Evolutionary conservation across 306 rosid genomes (phyloP), one percentile per base, ranked within the genome.

Genomic region (Morella rubra): DNA sequence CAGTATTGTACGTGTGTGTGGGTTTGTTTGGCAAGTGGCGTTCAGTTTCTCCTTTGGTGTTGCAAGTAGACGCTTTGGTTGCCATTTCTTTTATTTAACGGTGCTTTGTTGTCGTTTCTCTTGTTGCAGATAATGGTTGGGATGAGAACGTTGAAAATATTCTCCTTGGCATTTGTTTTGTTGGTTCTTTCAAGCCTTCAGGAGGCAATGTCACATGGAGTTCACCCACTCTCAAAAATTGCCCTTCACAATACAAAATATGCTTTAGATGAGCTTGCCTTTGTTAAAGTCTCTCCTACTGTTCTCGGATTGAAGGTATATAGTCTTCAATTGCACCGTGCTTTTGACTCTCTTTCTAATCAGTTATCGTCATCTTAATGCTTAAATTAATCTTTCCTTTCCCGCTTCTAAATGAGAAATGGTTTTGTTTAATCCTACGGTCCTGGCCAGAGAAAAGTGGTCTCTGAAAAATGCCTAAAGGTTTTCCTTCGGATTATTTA

Each of bases 161-260:
- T 85, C 52, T 80, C 69, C 56, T 77, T 91, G 71, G 77, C 83
- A 56, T 32, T 32, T 32, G 45, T 84, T 62, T 65, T 84, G 32
- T 69, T 87, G 61, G 69, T 78, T 72, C 83, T 88, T 84, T 73
- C 85, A 46, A 68, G 75, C 49, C 77, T 85, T 72, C 84, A 79
- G 47, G 75, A 69, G 69, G 91, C 46, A 77, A 71, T 55, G 56
- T 83, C 93, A 61, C 89, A 91, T 85, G 96, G 89, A 69, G 82
- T 73, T 24, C 97, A 93, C 10, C 97, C 96, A 76, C 81, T 91
- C 75, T 88, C 91, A n/a, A 87, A 84, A 76, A 81, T 91, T 60
- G 73, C 82, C 44, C 32, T 93, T 77, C 90, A 88, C 67, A 79
- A 85, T 69, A 77, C 98, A 42, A 80, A 82, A 7, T 15, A 81